These are phyloP conservation scores for Penicillium crustosum DNA, from an alignment of 2,329 filamentous ascomycete species.

Conservation along the genomic window DNA sequence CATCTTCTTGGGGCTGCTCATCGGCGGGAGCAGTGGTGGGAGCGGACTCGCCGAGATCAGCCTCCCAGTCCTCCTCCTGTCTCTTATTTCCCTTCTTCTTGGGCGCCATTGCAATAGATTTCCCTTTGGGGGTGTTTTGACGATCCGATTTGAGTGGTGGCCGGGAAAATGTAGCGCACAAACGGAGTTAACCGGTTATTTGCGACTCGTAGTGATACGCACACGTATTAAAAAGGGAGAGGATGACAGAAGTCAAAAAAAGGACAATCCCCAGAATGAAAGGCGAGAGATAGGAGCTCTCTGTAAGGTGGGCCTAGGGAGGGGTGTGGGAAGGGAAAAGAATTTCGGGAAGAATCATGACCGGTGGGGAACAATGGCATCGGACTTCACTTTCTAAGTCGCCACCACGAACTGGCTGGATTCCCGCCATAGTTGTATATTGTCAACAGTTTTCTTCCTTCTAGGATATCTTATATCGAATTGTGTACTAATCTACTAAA, in stretches of 20 bases:
- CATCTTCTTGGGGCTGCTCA: slow-evolving; percentile 47
- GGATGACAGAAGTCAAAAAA: background rate
- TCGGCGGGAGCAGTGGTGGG: slow-evolving; percentile 49
- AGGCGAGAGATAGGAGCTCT: slow-evolving; percentile 13
- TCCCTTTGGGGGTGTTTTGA: background rate
- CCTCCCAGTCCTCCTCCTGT: slow-evolving; percentile 89
- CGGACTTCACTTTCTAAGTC: slow-evolving; percentile 18
- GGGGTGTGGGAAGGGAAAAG: slow-evolving; percentile 21
- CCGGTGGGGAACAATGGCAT: slow-evolving; percentile 23
- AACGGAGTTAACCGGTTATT: slow-evolving; percentile 31
- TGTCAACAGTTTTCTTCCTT: background rate
- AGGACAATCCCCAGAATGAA: slow-evolving; percentile 23
- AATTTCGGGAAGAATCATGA: slow-evolving; percentile 29
- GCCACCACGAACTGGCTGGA: background rate
- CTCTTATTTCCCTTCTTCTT: slow-evolving; percentile 94
- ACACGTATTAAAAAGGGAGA: background rate
- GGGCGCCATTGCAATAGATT: slow-evolving; percentile 67
- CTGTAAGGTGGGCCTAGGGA: slow-evolving; percentile 19
- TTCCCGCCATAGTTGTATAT: background rate
- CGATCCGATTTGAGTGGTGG: slow-evolving; percentile 19
- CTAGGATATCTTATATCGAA: background rate
- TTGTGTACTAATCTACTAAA: background rate
- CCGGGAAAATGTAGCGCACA: slow-evolving; percentile 24
- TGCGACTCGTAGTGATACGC: slow-evolving; percentile 14
- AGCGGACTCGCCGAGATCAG: slow-evolving; percentile 76